phyloP scores from a whole-genome alignment of 1,284 basidiomycete species.

The Apiotrichum gracile region DNA sequence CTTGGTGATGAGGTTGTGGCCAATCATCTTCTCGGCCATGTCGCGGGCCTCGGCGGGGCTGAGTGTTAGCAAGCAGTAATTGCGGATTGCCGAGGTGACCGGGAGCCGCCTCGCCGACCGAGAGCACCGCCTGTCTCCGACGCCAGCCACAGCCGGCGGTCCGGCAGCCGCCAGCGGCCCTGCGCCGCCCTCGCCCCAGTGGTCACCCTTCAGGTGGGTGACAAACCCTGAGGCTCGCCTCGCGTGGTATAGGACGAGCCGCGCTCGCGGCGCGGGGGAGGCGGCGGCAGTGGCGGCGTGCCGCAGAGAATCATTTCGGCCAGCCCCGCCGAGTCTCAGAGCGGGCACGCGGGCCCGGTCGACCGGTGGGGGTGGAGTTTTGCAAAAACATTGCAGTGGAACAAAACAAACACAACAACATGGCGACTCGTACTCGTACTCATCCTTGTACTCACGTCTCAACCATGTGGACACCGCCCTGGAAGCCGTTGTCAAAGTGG shows the following conservation, averaged over 20 bases:
- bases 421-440: not conserved
- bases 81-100: not conserved
- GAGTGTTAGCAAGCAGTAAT: conserved; percentile 5
- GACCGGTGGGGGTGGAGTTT: too few species aligned
- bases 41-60: conserved; percentile 87
- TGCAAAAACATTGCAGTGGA: too few species aligned
- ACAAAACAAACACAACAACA: too few species aligned
- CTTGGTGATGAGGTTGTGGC: conserved; percentile 94
- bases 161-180: too few species aligned
- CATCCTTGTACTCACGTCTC: conserved; percentile 59
- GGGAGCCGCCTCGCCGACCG: not conserved
- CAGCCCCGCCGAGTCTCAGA: not conserved
- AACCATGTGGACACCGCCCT: conserved; percentile 96
- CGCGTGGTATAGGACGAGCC: too few species aligned
- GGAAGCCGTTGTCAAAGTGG: conserved; percentile 90
- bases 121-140: not conserved
- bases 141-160: not conserved
- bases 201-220: too few species aligned
- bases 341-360: not conserved
- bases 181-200: too few species aligned
- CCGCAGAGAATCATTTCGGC: not conserved
- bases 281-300: not conserved
- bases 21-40: conserved; percentile 87
- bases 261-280: not conserved
- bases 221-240: too few species aligned